phyloP scores from a whole-genome alignment of 1,284 basidiomycete species.

The Malassezia restricta region DNA sequence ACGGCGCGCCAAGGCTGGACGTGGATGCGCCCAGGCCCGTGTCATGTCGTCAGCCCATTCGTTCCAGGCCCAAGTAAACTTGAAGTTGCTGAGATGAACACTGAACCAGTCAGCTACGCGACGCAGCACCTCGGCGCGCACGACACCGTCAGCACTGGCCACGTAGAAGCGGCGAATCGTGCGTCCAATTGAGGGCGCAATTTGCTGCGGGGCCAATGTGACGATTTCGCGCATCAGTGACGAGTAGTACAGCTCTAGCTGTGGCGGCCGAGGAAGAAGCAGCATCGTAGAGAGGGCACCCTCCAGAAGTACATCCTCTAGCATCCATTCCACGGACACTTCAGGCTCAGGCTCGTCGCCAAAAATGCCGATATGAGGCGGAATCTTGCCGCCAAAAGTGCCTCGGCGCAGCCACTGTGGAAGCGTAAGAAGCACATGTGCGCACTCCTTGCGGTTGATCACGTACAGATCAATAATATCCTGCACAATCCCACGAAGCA shows the following conservation, averaged over 20 bases:
- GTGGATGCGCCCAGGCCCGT: constrained; percentile 62
- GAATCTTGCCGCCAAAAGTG: constrained; percentile 51
- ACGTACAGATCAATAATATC: constrained; percentile 86
- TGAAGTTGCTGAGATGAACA: constrained; percentile 92
- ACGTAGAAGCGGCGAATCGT: constrained; percentile 75
- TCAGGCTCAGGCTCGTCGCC: constrained; percentile 17
- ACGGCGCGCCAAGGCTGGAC: constrained; percentile 72
- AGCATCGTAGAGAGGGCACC: constrained; percentile 65
- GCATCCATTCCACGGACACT: constrained; percentile 21
- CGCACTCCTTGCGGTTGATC: constrained; percentile 88
- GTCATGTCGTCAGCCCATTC: constrained; percentile 88
- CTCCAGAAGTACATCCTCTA: constrained; percentile 47
- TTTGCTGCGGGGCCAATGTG: constrained; percentile 74
- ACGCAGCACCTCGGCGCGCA: constrained; percentile 70
- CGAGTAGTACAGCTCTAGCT: constrained; percentile 69
- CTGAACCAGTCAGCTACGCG: constrained; percentile 89
- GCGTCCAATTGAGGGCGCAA: constrained; percentile 91
- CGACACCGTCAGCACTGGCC: constrained; percentile 29
- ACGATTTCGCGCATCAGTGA: constrained; percentile 83
- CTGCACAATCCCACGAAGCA: constrained; percentile 62
- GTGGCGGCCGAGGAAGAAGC: constrained; percentile 62
- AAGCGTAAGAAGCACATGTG: constrained; percentile 70
- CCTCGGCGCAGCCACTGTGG: constrained; percentile 72
- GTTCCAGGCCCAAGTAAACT: constrained; percentile 99
- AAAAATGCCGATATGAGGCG: constrained; percentile 27